A percentile compares a stretch with the other conserved stretches of the same genome.
Conservation (phyloP, 352 stramenopile species). For the Phytophthora pluvialis region DNA sequence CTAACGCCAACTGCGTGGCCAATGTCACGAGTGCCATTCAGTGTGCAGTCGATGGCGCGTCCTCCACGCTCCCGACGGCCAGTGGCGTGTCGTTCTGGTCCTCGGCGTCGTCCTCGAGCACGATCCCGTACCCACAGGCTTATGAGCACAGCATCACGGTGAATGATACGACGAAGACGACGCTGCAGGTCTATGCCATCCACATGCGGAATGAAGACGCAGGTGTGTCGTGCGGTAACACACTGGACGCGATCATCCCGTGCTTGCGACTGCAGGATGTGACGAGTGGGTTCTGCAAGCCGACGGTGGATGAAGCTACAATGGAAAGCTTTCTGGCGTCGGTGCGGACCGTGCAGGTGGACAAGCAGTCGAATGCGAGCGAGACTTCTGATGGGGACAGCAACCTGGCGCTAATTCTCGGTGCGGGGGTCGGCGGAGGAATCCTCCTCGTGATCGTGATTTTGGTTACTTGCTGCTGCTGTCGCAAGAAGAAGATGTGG, state of each 20-base stretch:
- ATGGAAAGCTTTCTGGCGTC: conserved; percentile 38
- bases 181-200: conserved; percentile 43
- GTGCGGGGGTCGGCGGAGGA: conserved; percentile 20
- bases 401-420: conserved; percentile 22
- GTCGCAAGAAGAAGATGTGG: conserved; percentile 27
- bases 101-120: conserved; percentile 32
- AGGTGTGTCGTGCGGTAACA: conserved; percentile 31
- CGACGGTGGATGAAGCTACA: conserved; percentile 30
- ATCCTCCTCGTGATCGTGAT: conserved; percentile 27
- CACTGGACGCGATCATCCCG: conserved; percentile 51
- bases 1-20: conserved; percentile 38
- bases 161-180: conserved; percentile 1
- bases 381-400: not conserved
- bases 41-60: conserved; percentile 40
- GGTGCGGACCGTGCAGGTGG: conserved; percentile 19
- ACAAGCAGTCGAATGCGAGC: conserved; percentile 18
- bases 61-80: conserved; percentile 7
- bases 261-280: conserved; percentile 39
- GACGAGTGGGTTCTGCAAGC: conserved; percentile 39
- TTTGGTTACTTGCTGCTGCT: conserved; percentile 26
- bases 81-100: conserved; percentile 47
- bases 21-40: conserved; percentile 29
- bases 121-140: conserved; percentile 47
- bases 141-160: conserved; percentile 41
- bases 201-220: conserved; percentile 44